Evolutionary conservation across 495 filamentous ascomycete genomes (phyloP).

Genomic region (Penicillium pancosmium): DNA sequence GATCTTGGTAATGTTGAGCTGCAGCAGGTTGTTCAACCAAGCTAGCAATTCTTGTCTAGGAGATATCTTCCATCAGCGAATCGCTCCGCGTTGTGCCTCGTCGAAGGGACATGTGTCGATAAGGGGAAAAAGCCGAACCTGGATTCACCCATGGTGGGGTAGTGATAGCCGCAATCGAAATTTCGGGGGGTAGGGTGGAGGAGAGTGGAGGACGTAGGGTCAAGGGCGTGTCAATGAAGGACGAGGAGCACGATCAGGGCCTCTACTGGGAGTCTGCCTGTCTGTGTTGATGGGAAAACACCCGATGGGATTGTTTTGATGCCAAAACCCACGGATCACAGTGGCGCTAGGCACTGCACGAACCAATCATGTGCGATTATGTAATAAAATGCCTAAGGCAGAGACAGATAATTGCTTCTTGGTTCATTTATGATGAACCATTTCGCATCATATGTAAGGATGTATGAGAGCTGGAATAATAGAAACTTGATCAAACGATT

Average conservation of each 20-base stretch:
- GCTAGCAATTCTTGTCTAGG: conserved; percentile 90
- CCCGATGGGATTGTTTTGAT: conserved; percentile 43
- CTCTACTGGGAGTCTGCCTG: conserved; percentile 25
- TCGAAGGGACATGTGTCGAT: conserved; percentile 16
- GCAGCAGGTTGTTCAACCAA: conserved; percentile 96
- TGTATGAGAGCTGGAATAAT: not conserved
- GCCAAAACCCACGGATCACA: conserved; percentile 46
- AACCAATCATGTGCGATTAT: conserved; percentile 37
- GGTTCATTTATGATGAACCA: not conserved
- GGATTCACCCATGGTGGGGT: conserved; percentile 60
- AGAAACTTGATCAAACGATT: not conserved
- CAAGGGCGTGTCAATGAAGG: not conserved
- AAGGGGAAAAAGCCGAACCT: conserved; percentile 43
- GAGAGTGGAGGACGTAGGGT: conserved; percentile 1
- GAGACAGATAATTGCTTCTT: not conserved
- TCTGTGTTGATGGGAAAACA: conserved; percentile 33
- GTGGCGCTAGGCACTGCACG: conserved; percentile 30
- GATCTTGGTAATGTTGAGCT: conserved; percentile 96
- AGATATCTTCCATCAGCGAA: conserved; percentile 9
- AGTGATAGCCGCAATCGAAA: conserved; percentile 20
- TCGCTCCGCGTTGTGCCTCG: not conserved
- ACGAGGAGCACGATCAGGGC: conserved; percentile 17
- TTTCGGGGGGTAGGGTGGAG: not conserved
- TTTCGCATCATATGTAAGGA: not conserved
- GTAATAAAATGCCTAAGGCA: conserved; percentile 27